Conservation (phyloP, 345 rosid species). For the Luvunga scandens region DNA sequence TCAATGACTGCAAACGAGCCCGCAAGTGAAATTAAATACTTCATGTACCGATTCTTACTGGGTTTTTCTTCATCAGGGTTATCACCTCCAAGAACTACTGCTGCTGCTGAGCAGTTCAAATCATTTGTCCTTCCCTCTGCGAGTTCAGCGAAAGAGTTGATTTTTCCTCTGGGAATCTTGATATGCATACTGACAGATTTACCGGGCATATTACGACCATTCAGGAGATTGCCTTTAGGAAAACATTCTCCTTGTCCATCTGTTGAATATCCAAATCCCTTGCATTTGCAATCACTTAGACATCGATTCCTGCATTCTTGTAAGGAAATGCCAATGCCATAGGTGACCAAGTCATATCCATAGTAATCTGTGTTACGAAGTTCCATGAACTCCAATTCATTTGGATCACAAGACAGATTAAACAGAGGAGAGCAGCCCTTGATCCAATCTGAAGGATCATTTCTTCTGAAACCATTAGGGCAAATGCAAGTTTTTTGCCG, state of each 20-base stretch:
- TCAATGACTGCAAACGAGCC: conserved; percentile 13
- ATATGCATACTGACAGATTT: conserved; percentile 11
- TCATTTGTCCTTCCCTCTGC: not conserved
- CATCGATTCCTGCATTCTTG: conserved; percentile 14
- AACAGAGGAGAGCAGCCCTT: conserved; percentile 23
- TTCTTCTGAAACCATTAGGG: conserved; percentile 19
- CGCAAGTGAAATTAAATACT: conserved; percentile 10
- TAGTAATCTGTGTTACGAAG: conserved; percentile 16
- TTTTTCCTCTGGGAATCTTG: conserved; percentile 15
- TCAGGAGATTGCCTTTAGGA: conserved; percentile 17
- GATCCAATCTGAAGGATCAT: conserved; percentile 24
- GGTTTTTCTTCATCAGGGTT: not conserved
- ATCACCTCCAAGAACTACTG: not conserved
- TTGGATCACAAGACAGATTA: conserved; percentile 18
- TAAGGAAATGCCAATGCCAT: not conserved
- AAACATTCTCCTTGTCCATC: conserved; percentile 22
- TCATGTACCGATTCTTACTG: conserved; percentile 14
- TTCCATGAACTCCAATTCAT: conserved; percentile 11
- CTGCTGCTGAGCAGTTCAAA: conserved; percentile 13
- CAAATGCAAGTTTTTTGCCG: conserved; percentile 19
- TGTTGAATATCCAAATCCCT: conserved; percentile 20
- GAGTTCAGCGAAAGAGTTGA: not conserved
- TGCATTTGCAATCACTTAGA: conserved; percentile 24
- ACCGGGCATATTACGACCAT: conserved; percentile 7
- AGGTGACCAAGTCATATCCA: conserved; percentile 19